phyloP scores from a whole-genome alignment of 2,329 filamentous ascomycete genomes.

The Cladosporium sp. region DNA sequence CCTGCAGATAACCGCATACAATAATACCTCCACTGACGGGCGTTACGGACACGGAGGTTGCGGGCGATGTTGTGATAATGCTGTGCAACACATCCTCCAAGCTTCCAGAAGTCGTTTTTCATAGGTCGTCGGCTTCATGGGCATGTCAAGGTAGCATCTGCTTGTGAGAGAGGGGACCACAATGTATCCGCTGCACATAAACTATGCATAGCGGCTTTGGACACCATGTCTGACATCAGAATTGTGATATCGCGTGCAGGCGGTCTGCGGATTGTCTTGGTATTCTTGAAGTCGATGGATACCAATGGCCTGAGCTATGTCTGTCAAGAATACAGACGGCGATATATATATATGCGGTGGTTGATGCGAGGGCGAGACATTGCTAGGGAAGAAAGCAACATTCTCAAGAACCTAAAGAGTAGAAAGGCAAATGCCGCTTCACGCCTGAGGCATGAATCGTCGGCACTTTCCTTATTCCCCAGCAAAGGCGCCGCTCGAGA shows the following conservation, averaged over 20 bases:
- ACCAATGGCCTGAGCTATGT: too few relatives aligned
- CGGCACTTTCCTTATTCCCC: background rate
- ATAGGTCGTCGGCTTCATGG: background rate
- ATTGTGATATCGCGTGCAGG: background rate
- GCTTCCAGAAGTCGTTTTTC: slow-evolving; percentile 10
- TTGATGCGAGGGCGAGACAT: background rate
- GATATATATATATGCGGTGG: background rate
- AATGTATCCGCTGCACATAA: background rate
- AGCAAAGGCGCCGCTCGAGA: background rate
- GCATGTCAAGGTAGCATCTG: background rate
- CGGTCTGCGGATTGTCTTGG: background rate
- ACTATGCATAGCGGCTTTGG: background rate
- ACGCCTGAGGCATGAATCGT: background rate
- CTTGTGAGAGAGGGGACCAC: background rate
- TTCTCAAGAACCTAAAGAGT: background rate
- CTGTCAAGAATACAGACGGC: too few relatives aligned
- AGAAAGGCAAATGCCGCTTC: too few relatives aligned
- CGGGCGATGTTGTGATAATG: background rate
- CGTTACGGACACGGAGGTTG: background rate
- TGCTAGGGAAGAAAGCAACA: background rate
- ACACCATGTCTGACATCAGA: background rate
- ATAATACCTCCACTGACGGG: slow-evolving; percentile 6
- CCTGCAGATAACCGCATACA: background rate
- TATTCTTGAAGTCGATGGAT: background rate
- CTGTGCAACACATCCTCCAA: slow-evolving; percentile 8